Evolutionary conservation across 352 stramenopile genomes (phyloP).

Genomic region (Globisporangium irregulare): DNA sequence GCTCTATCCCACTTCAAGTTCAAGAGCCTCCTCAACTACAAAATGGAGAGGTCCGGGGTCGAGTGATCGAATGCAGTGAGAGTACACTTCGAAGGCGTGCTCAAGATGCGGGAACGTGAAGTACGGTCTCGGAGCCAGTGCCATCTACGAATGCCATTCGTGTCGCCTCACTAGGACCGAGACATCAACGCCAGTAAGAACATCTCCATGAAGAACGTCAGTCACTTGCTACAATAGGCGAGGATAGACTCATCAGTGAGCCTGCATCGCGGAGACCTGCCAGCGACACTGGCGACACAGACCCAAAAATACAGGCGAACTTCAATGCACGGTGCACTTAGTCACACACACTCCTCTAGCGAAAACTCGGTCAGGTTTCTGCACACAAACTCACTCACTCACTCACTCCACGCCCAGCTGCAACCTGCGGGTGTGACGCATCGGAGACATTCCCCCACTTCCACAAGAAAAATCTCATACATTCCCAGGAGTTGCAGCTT

Average conservation of each 20-base stretch:
- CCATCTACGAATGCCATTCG: not conserved
- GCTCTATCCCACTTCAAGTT: too few species aligned
- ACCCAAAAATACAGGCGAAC: not conserved
- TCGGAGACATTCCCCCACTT: slow-evolving; percentile 13
- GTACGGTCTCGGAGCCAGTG: not conserved
- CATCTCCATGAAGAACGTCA: too few species aligned
- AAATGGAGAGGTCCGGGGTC: not conserved
- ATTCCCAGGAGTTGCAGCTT: not conserved
- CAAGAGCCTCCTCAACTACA: not conserved
- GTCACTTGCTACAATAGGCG: too few species aligned
- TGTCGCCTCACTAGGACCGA: too few species aligned
- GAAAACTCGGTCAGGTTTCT: not conserved
- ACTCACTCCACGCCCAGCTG: not conserved
- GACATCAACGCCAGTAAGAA: too few species aligned
- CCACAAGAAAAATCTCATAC: slow-evolving; percentile 4
- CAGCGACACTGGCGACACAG: too few species aligned
- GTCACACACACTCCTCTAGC: not conserved
- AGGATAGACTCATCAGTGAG: too few species aligned
- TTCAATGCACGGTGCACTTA: not conserved
- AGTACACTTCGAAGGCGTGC: not conserved
- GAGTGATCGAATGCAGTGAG: not conserved
- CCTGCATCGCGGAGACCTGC: too few species aligned
- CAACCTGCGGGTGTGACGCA: slow-evolving; percentile 17
- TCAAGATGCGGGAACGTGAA: not conserved
- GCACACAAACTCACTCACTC: too few species aligned